Conservation (phyloP, 2,329 filamentous ascomycete species). For the Ophiostoma tasmaniense region DNA sequence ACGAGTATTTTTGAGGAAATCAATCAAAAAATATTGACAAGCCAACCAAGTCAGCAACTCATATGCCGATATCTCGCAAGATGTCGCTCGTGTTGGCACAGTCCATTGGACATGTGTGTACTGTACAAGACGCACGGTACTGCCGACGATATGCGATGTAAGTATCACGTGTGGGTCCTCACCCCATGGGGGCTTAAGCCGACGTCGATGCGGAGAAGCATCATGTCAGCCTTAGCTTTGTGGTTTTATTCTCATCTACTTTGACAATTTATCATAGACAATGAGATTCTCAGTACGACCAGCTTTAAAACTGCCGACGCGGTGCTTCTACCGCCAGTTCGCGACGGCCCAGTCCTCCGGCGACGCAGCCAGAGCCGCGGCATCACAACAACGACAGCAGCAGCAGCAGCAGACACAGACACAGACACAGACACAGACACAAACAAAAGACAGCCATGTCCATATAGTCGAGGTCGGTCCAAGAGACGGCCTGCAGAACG, state of each 20-base stretch:
- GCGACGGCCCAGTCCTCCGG: slow-evolving; percentile 10
- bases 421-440: not conserved
- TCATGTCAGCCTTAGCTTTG: not conserved
- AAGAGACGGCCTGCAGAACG: slow-evolving; percentile 80
- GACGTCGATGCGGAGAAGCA: not conserved
- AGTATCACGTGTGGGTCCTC: slow-evolving; percentile 12
- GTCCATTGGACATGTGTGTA: not conserved
- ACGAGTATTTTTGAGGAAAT: no score
- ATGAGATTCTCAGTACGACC: not conserved
- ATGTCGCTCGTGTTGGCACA: not conserved
- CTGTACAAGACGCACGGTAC: not conserved
- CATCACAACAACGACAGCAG: not conserved
- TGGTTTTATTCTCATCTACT: not conserved
- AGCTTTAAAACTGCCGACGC: not conserved
- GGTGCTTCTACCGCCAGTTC: slow-evolving; percentile 8
- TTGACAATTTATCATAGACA: not conserved
- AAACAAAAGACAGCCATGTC: slow-evolving; percentile 11
- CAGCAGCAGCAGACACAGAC: not conserved
- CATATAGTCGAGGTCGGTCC: slow-evolving; percentile 73
- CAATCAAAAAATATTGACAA: not conserved
- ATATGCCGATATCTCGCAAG: not conserved
- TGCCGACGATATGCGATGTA: slow-evolving; percentile 13
- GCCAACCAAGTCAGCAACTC: not conserved
- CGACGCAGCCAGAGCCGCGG: not conserved
- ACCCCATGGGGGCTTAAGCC: slow-evolving; percentile 9